Percentiles rank a stretch among this genome's conserved stretches.
Evolutionary conservation across 768 basidiomycete genomes (phyloP).

Genomic region (Gloeopeniophorella convolvens): DNA sequence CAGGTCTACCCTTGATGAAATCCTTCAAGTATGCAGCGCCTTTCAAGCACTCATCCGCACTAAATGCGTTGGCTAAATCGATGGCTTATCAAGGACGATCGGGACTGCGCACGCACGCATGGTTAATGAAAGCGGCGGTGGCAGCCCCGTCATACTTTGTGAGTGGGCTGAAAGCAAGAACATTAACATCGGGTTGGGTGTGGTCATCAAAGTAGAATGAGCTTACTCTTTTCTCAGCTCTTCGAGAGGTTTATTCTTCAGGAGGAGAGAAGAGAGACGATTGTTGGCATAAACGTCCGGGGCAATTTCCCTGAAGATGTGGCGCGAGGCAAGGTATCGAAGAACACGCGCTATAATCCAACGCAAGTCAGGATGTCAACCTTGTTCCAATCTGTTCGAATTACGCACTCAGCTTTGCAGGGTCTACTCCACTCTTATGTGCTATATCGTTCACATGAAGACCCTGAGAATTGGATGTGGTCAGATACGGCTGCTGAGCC

Average conservation of each 20-base stretch:
- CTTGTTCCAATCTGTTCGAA: neutral
- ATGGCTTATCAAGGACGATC: too few species aligned
- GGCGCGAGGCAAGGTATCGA: slow-evolving; percentile 22
- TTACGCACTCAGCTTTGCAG: neutral
- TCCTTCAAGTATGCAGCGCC: too few species aligned
- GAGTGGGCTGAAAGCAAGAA: too few species aligned
- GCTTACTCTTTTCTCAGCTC: slow-evolving; percentile 9
- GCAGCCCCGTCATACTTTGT: too few species aligned
- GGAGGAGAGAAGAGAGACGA: slow-evolving; percentile 16
- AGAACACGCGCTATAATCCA: slow-evolving; percentile 20
- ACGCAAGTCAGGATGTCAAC: neutral
- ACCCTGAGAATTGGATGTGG: neutral
- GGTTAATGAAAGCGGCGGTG: too few species aligned
- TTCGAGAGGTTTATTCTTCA: neutral
- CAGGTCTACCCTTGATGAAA: neutral
- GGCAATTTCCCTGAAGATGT: slow-evolving; percentile 24
- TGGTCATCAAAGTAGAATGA: too few species aligned
- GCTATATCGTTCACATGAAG: slow-evolving; percentile 1
- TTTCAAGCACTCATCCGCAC: too few species aligned
- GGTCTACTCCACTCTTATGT: neutral
- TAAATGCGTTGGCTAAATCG: too few species aligned
- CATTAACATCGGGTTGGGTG: too few species aligned
- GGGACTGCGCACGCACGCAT: too few species aligned
- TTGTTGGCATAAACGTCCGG: slow-evolving; percentile 24
- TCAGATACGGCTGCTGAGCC: too few species aligned